phyloP scores from a whole-genome alignment of 2,329 filamentous ascomycete species.

The Trichoderma arundinaceum region DNA sequence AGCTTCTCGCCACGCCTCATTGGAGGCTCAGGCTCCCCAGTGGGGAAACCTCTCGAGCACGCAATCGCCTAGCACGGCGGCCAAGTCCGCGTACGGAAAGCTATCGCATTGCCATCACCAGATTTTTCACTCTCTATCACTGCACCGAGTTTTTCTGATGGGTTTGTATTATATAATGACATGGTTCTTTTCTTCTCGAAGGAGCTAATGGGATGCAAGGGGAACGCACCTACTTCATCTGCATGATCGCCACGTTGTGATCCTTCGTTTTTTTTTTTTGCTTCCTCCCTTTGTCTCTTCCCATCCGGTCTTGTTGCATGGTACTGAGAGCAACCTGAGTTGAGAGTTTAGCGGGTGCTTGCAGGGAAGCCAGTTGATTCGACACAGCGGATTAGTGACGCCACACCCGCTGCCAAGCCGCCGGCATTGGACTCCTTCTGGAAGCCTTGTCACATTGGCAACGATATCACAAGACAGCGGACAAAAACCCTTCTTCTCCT shows the following conservation, averaged over 20 bases:
- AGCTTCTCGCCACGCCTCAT: slow-evolving; percentile 20
- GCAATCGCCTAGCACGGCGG: slow-evolving; percentile 31
- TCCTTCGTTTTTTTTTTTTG: not conserved
- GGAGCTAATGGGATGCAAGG: slow-evolving; percentile 21
- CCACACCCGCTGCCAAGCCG: slow-evolving; percentile 27
- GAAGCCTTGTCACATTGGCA: slow-evolving; percentile 10
- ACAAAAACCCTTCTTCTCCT: too few relatives aligned
- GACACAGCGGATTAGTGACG: slow-evolving; percentile 19
- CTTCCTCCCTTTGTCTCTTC: not conserved
- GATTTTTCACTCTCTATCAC: slow-evolving; percentile 2
- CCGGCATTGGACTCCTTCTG: slow-evolving; percentile 19
- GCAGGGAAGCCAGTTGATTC: not conserved
- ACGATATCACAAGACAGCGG: not conserved
- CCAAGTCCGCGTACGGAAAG: slow-evolving; percentile 26
- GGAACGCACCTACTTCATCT: slow-evolving; percentile 16
- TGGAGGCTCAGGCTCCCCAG: slow-evolving; percentile 17
- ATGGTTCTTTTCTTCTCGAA: slow-evolving; percentile 28
- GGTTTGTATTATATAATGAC: slow-evolving; percentile 13
- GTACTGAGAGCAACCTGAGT: not conserved
- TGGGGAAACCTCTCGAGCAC: slow-evolving; percentile 29
- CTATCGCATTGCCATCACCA: slow-evolving; percentile 14
- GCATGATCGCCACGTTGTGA: slow-evolving; percentile 6
- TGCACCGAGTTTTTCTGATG: not conserved
- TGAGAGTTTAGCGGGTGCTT: slow-evolving; percentile 10
- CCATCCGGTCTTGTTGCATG: not conserved